Conservation (phyloP, 441 rosid genomes). For the Syzygium malaccense region DNA sequence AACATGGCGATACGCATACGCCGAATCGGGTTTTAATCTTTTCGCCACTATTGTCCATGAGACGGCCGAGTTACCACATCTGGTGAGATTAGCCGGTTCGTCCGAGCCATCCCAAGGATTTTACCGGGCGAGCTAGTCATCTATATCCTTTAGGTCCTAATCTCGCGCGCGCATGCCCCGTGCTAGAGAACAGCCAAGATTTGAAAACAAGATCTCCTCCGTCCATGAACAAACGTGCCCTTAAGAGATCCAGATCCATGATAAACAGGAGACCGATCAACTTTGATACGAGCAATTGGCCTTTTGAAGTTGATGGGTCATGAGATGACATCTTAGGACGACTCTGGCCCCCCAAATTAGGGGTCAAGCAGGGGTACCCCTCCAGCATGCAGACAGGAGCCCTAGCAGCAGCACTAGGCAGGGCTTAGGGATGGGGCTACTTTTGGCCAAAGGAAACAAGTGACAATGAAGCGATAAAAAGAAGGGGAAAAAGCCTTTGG, state of each 20-base stretch:
- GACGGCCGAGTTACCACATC: rapidly evolving
- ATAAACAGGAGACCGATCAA: background rate
- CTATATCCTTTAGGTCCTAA: rapidly evolving
- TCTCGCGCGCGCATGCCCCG: background rate
- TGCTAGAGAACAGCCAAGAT: background rate
- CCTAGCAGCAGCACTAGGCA: background rate
- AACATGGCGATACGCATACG: too few species aligned
- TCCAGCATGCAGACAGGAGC: background rate
- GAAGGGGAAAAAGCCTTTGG: background rate
- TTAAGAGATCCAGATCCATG: background rate
- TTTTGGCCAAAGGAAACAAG: background rate
- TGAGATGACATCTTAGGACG: background rate
- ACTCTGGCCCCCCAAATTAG: background rate
- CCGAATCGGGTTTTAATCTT: too few species aligned
- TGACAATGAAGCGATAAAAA: background rate
- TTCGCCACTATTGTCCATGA: background rate
- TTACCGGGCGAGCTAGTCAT: background rate
- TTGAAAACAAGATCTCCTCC: background rate
- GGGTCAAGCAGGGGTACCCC: background rate
- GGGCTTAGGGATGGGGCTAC: background rate
- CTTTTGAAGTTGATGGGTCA: background rate
- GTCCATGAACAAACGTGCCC: background rate
- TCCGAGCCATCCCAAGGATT: background rate
- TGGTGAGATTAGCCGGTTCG: rapidly evolving
- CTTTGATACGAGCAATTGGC: background rate